Percentiles rank a stretch among this genome's conserved stretches.
phyloP scores from a whole-genome alignment of 805 yeast species.

The Teunomyces funiuensis region DNA sequence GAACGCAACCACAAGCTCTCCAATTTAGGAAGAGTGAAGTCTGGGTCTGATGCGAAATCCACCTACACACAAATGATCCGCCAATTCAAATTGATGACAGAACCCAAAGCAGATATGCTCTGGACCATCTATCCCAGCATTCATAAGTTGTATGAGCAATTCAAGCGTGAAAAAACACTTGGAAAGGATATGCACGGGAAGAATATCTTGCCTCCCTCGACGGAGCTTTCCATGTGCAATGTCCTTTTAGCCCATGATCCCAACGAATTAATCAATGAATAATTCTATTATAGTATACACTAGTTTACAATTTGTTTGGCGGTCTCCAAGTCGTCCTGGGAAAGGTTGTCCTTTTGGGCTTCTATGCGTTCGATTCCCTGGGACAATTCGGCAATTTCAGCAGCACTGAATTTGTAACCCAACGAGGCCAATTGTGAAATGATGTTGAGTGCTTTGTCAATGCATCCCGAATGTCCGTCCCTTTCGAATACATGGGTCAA shows the following conservation, averaged over 20 bases:
- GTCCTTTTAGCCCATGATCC: conserved; percentile 54
- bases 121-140: conserved; percentile 42
- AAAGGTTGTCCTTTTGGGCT: conserved; percentile 46
- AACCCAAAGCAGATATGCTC: conserved; percentile 47
- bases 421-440: conserved; percentile 44
- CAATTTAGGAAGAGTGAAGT: conserved; percentile 53
- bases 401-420: conserved; percentile 45
- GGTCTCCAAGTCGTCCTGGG: conserved; percentile 52
- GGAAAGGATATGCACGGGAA: conserved; percentile 45
- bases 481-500: conserved; percentile 30
- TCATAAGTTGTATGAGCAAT: conserved; percentile 27
- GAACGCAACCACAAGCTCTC: conserved; percentile 56
- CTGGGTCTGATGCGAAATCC: conserved; percentile 50
- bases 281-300: background rate
- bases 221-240: conserved; percentile 47
- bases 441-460: conserved; percentile 58
- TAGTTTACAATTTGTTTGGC: conserved; percentile 43
- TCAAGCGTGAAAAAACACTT: conserved; percentile 28
- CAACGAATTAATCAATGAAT: conserved; percentile 32
- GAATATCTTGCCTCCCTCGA: conserved; percentile 48
- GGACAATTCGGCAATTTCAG: conserved; percentile 39
- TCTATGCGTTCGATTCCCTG: conserved; percentile 39
- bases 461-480: conserved; percentile 46
- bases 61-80: conserved; percentile 50
- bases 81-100: conserved; percentile 60